These are phyloP conservation scores for Auricularia heimuer DNA, from an alignment of 768 basidiomycete genomes.

Conservation along the genomic window DNA sequence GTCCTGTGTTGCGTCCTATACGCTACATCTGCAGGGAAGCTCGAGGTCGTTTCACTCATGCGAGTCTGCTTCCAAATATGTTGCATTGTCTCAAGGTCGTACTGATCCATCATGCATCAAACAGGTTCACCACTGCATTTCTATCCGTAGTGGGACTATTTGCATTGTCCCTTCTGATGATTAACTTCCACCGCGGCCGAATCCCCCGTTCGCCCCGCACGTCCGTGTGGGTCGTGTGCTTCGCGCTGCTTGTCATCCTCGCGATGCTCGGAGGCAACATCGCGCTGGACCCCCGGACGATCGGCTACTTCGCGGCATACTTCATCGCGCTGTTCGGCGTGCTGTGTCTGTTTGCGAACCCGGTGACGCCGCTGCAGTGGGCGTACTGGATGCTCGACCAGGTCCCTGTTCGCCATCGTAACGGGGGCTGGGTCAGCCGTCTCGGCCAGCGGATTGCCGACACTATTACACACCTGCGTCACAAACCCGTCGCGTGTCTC, in stretches of 20 bases:
- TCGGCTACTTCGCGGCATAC: constrained; percentile 55
- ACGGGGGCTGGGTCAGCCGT: constrained; percentile 29
- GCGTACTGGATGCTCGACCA: constrained; percentile 60
- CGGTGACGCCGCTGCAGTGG: constrained; percentile 41
- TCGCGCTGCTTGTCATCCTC: constrained; percentile 32
- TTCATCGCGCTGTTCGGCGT: constrained; percentile 37
- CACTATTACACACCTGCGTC: constrained; percentile 36
- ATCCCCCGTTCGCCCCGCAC: constrained; percentile 35
- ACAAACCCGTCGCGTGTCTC: constrained; percentile 49
- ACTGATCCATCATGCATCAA: background rate
- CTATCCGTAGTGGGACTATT: constrained; percentile 56
- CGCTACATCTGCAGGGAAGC: constrained; percentile 42
- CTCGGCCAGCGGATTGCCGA: constrained; percentile 30
- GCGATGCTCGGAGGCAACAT: constrained; percentile 51
- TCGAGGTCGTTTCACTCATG: constrained; percentile 52
- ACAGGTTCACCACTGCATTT: constrained; percentile 32
- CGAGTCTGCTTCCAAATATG: constrained; percentile 14
- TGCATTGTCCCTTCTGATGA: constrained; percentile 45
- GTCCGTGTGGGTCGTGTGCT: constrained; percentile 30
- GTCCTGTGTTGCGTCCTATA: constrained; percentile 45
- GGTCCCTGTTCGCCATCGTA: constrained; percentile 36
- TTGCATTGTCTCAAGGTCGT: background rate
- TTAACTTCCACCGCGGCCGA: constrained; percentile 58
- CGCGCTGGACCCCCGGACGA: constrained; percentile 43
- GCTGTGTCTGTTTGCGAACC: constrained; percentile 44